These are phyloP conservation scores for Phytopythium montanum DNA, from an alignment of 352 stramenopile genomes.

Conservation along the genomic window DNA sequence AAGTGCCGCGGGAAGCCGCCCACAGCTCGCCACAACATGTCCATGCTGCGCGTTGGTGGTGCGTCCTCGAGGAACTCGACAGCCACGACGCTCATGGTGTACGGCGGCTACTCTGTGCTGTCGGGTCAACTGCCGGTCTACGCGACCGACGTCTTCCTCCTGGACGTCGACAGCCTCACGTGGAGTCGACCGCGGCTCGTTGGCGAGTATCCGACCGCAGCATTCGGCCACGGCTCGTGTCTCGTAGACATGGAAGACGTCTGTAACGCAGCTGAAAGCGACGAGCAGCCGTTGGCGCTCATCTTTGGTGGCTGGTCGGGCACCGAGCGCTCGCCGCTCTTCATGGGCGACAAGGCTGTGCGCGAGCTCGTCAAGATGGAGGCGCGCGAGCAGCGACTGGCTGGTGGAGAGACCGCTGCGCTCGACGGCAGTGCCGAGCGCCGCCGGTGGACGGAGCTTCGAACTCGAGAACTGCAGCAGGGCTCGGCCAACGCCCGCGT, in stretches of 20 bases:
- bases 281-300: constrained; percentile 39
- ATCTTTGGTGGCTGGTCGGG: constrained; percentile 73
- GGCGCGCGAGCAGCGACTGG: constrained; percentile 51
- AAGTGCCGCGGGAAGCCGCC: constrained; percentile 61
- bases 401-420: constrained; percentile 21
- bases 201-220: constrained; percentile 59
- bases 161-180: constrained; percentile 45
- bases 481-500: constrained; percentile 55
- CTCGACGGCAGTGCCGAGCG: constrained; percentile 12
- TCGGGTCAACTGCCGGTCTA: constrained; percentile 51
- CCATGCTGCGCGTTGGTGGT: constrained; percentile 32
- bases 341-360: constrained; percentile 73
- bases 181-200: constrained; percentile 72
- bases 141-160: constrained; percentile 72
- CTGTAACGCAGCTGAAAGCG: constrained; percentile 14
- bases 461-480: constrained; percentile 30
- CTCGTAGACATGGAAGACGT: constrained; percentile 9
- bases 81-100: constrained; percentile 46
- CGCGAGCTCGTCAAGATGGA: constrained; percentile 49
- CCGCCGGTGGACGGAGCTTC: constrained; percentile 26
- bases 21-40: constrained; percentile 69
- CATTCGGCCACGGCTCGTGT: constrained; percentile 50
- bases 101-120: constrained; percentile 72
- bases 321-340: constrained; percentile 68
- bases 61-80: too few relatives aligned